Conservation (phyloP, 495 filamentous ascomycete genomes). For the Daldinia loculata region DNA sequence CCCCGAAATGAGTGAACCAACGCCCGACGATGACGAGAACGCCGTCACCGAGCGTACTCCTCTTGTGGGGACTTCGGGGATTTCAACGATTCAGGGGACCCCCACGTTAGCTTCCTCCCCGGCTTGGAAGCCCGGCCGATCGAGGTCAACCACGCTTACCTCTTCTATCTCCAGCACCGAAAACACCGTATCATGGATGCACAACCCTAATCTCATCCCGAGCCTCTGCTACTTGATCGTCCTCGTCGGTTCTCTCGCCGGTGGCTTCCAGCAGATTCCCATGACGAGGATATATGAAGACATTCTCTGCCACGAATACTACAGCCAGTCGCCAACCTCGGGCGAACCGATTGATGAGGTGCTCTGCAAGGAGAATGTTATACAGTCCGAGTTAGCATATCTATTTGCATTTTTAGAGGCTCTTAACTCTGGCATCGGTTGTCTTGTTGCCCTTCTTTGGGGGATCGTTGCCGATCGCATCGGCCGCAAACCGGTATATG, state of each 20-base stretch:
- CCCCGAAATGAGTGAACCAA: slow-evolving; percentile 25
- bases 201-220: slow-evolving; percentile 17
- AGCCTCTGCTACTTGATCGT: slow-evolving; percentile 26
- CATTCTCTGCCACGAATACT: slow-evolving; percentile 50
- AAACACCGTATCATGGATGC: slow-evolving; percentile 6
- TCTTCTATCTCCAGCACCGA: slow-evolving; percentile 18
- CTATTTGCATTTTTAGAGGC: slow-evolving; percentile 43
- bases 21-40: slow-evolving; percentile 15
- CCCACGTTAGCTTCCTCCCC: neutral
- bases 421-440: slow-evolving; percentile 33
- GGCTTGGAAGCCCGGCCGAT: slow-evolving; percentile 30
- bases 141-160: slow-evolving; percentile 18
- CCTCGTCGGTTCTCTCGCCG: slow-evolving; percentile 29
- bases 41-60: slow-evolving; percentile 28
- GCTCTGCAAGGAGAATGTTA: slow-evolving; percentile 46
- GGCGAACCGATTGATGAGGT: slow-evolving; percentile 45
- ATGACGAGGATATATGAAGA: slow-evolving; percentile 53
- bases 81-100: neutral
- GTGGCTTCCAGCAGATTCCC: slow-evolving; percentile 40
- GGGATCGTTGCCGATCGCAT: slow-evolving; percentile 47
- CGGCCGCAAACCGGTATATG: slow-evolving; percentile 56
- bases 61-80: slow-evolving; percentile 18
- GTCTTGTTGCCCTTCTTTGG: slow-evolving; percentile 43
- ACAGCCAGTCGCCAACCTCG: slow-evolving; percentile 29
- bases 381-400: slow-evolving; percentile 49